phyloP scores from a whole-genome alignment of 805 yeast species.

The Schwanniomyces pseudopolymorphus region DNA sequence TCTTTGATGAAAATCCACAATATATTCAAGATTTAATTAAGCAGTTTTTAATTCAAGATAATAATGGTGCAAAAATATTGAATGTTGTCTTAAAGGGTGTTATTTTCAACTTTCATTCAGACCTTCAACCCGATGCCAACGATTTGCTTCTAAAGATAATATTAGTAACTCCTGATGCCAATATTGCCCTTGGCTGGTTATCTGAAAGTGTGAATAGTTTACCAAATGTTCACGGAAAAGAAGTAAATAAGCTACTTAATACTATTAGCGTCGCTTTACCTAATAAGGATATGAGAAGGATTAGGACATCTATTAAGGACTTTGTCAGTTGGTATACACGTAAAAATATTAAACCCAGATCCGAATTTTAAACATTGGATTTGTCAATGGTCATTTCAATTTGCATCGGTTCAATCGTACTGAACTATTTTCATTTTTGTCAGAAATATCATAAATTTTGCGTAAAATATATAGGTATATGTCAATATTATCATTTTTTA shows the following conservation, averaged over 20 bases:
- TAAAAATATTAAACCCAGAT: conserved; percentile 55
- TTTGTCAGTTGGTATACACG: conserved; percentile 83
- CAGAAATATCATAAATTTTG: neutral
- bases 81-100: conserved; percentile 61
- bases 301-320: conserved; percentile 69
- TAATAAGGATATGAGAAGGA: conserved; percentile 69
- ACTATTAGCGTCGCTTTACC: conserved; percentile 60
- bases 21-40: conserved; percentile 48
- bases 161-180: conserved; percentile 46
- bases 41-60: conserved; percentile 38
- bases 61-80: conserved; percentile 59
- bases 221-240: conserved; percentile 68
- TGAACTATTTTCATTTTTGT: neutral
- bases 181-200: conserved; percentile 58
- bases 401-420: neutral
- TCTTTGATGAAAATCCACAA: conserved; percentile 55
- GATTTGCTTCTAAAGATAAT: conserved; percentile 68
- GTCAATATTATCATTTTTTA: neutral
- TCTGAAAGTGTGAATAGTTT: conserved; percentile 52
- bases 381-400: neutral
- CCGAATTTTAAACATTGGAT: conserved; percentile 14
- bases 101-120: conserved; percentile 67
- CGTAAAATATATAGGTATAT: neutral
- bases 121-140: conserved; percentile 69
- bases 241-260: conserved; percentile 59